Percentiles rank a stretch among this genome's conserved stretches.
These are phyloP conservation scores for Schwanniomyces etchellsii DNA, from an alignment of 1,139 yeast genomes.

Conservation along the genomic window DNA sequence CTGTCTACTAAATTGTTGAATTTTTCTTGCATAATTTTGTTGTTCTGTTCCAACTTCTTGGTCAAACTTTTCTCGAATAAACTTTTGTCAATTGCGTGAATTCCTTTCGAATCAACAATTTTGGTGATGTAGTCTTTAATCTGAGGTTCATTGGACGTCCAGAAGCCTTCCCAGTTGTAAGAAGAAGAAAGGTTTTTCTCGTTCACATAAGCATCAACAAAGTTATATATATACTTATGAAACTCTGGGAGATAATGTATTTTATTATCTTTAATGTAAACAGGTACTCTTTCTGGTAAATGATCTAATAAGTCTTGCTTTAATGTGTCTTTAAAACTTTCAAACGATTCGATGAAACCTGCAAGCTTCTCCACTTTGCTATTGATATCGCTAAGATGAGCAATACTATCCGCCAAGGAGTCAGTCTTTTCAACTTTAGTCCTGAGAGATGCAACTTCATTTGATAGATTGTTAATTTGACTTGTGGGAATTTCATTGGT, in stretches of 20 bases:
- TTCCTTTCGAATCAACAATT: constrained; percentile 5
- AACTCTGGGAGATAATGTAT: constrained; percentile 39
- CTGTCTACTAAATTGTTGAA: constrained; percentile 26
- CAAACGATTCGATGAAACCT: no score
- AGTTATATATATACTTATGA: constrained; percentile 29
- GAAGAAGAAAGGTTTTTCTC: constrained; percentile 7
- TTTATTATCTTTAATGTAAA: constrained; percentile 26
- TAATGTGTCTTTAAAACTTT: constrained; percentile 18
- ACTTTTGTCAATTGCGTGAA: constrained; percentile 14
- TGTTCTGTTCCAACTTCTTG: constrained; percentile 19
- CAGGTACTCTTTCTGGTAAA: constrained; percentile 29
- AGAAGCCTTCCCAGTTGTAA: constrained; percentile 18
- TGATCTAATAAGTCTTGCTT: constrained; percentile 15
- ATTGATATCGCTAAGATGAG: constrained; percentile 12
- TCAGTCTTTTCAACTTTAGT: constrained; percentile 4
- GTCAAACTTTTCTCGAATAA: constrained; percentile 17
- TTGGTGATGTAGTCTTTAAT: constrained; percentile 14
- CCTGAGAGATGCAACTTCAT: neutral
- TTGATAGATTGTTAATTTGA: constrained; percentile 3
- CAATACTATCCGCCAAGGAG: constrained; percentile 11
- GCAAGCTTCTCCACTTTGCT: constrained; percentile 14
- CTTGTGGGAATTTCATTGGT: constrained; percentile 6
- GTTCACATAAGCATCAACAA: constrained; percentile 25
- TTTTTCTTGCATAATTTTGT: constrained; percentile 17
- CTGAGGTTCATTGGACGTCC: constrained; percentile 14